A percentile compares a stretch with the other conserved stretches of the same genome.
These are phyloP conservation scores for Nannochloropsis gaditana DNA, from an alignment of 108 stramenopile species.

Conservation along the genomic window DNA sequence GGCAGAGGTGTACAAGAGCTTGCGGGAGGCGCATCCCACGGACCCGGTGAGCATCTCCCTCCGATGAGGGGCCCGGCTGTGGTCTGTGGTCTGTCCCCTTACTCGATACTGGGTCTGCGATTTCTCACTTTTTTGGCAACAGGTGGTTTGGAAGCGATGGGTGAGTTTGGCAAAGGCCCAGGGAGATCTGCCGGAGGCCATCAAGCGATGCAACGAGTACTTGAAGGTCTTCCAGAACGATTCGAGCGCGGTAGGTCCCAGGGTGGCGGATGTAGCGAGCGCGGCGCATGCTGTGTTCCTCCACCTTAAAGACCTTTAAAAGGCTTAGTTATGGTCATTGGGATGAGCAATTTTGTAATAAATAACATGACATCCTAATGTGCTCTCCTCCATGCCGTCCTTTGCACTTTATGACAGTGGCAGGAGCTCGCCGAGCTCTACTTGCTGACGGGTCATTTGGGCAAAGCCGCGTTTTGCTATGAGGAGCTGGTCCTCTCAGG, in stretches of 20 bases:
- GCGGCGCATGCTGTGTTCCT: too few species aligned
- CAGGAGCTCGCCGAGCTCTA: constrained; percentile 40
- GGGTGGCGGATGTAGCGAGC: too few species aligned
- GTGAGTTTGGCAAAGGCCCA: background rate
- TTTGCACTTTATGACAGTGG: constrained; percentile 19
- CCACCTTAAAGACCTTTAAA: too few species aligned
- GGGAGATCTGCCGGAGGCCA: background rate
- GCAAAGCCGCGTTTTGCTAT: constrained; percentile 45
- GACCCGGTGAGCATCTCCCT: constrained; percentile 28
- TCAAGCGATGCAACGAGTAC: background rate
- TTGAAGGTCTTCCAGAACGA: constrained; percentile 17
- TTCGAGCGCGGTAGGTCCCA: background rate
- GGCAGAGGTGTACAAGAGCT: constrained; percentile 20
- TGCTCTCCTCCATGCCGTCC: too few species aligned
- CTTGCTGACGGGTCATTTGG: constrained; percentile 27
- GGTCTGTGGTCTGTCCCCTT: too few species aligned
- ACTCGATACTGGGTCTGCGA: too few species aligned
- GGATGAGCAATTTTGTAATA: too few species aligned
- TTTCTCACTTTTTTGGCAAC: background rate
- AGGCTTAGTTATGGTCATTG: too few species aligned
- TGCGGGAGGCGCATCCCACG: constrained; percentile 33
- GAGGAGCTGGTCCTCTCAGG: constrained; percentile 39
- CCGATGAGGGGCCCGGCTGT: too few species aligned
- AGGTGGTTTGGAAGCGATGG: constrained; percentile 19
- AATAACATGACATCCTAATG: too few species aligned